phyloP scores from a whole-genome alignment of 768 basidiomycete species.

The Mycena leptocephala region DNA sequence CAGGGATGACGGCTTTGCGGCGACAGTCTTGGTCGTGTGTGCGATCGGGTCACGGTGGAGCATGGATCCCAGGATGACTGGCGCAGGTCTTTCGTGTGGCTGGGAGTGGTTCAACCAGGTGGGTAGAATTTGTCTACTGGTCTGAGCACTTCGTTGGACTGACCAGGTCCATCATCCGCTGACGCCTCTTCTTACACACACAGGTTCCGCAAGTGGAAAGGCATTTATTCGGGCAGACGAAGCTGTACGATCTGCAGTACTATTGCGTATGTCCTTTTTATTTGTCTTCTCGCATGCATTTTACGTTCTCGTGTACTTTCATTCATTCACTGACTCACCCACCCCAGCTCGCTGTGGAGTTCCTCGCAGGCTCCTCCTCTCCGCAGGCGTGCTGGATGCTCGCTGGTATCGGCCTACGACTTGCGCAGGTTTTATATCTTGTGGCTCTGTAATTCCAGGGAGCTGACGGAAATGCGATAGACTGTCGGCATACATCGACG shows the following conservation, averaged over 20 bases:
- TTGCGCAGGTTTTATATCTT: conserved; percentile 47
- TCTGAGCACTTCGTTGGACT: too few species aligned
- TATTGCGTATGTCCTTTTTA: conserved; percentile 62
- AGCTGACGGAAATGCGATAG: neutral
- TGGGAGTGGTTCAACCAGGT: conserved; percentile 83
- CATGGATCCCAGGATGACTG: conserved; percentile 60
- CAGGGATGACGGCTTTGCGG: conserved; percentile 66
- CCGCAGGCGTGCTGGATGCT: conserved; percentile 80
- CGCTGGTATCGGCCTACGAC: conserved; percentile 59
- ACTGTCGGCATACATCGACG: conserved; percentile 6
- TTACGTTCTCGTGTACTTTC: neutral
- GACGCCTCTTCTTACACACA: neutral
- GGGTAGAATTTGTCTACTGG: neutral
- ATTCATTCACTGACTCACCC: neutral
- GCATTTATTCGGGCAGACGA: conserved; percentile 73
- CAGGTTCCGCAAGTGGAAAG: conserved; percentile 70
- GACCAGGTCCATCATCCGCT: neutral
- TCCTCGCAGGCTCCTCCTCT: conserved; percentile 69
- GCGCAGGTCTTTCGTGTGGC: conserved; percentile 58
- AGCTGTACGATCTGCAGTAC: conserved; percentile 82
- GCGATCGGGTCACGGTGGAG: conserved; percentile 76
- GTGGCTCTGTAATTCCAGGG: neutral
- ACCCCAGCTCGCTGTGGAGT: conserved; percentile 66
- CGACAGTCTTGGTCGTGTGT: conserved; percentile 78
- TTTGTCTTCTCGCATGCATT: too few species aligned